phyloP scores from a whole-genome alignment of 1,284 basidiomycete species.

The Microbotryomycetes sp. region DNA sequence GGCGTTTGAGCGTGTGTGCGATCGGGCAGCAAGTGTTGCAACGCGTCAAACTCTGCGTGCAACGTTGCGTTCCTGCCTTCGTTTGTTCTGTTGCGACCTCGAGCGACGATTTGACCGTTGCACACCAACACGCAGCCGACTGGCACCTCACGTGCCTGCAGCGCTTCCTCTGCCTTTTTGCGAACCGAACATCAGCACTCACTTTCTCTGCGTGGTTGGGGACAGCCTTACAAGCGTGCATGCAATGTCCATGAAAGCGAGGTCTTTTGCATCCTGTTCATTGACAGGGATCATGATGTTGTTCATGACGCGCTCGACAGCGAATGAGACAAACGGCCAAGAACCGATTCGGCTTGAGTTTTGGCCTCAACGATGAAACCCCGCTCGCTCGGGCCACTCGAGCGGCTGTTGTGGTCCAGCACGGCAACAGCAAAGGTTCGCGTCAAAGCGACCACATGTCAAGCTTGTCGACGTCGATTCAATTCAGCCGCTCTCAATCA shows the following conservation, averaged over 20 bases:
- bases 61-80: slow-evolving; percentile 89
- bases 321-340: no score
- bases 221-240: slow-evolving; percentile 33
- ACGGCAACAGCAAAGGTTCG: no score
- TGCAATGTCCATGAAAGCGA: slow-evolving; percentile 39
- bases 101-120: slow-evolving; percentile 65
- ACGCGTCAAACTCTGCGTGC: slow-evolving; percentile 96
- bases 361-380: no score
- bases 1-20: slow-evolving; percentile 16
- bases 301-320: slow-evolving; percentile 22
- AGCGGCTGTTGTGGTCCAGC: no score
- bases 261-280: slow-evolving; percentile 32
- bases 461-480: neutral
- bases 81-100: slow-evolving; percentile 88
- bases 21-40: slow-evolving; percentile 72
- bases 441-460: no score
- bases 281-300: slow-evolving; percentile 33
- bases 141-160: slow-evolving; percentile 80
- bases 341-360: no score
- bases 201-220: neutral
- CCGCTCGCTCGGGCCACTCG: no score
- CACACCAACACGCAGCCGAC: slow-evolving; percentile 95
- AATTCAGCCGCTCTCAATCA: neutral
- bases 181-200: neutral
- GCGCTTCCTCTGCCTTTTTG: slow-evolving; percentile 59